Evolutionary conservation across 768 basidiomycete genomes (phyloP).

Genomic region (Lactarius pseudohatsudake): DNA sequence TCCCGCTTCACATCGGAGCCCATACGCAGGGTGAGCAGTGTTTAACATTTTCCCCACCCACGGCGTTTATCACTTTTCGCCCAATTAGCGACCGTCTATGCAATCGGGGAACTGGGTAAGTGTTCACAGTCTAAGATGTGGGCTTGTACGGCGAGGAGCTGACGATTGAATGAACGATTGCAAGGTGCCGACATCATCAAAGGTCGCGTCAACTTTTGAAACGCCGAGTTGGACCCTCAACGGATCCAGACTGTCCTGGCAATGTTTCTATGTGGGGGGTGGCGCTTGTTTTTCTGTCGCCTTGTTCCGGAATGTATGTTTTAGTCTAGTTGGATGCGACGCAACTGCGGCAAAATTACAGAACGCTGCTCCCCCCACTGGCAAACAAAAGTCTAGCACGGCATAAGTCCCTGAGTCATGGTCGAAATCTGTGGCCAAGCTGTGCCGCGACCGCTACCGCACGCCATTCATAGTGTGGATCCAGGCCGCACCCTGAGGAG

Average conservation of each 20-base stretch:
- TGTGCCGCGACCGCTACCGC: too few relatives aligned
- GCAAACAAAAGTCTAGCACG: too few relatives aligned
- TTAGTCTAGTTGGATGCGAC: neutral
- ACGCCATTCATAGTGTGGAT: too few relatives aligned
- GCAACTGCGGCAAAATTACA: neutral
- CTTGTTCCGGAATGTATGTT: neutral
- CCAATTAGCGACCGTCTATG: constrained; percentile 25
- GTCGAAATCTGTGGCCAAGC: too few relatives aligned
- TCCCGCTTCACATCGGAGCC: constrained; percentile 34
- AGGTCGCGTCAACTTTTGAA: constrained; percentile 16
- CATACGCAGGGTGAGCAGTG: constrained; percentile 28
- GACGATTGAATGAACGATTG: neutral
- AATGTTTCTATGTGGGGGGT: neutral
- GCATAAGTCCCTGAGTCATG: too few relatives aligned
- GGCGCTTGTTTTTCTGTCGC: neutral
- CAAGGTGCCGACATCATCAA: constrained; percentile 27
- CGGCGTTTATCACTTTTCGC: neutral
- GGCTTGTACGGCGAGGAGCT: neutral
- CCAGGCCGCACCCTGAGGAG: too few relatives aligned
- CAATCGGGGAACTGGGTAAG: constrained; percentile 27
- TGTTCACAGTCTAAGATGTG: neutral
- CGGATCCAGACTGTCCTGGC: neutral
- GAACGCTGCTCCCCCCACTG: neutral
- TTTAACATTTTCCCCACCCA: neutral
- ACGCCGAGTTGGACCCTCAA: neutral